Percentiles rank a stretch among this genome's conserved stretches.
Conservation (phyloP, 2,329 filamentous ascomycete genomes). For the Knoxdaviesia capensis region DNA sequence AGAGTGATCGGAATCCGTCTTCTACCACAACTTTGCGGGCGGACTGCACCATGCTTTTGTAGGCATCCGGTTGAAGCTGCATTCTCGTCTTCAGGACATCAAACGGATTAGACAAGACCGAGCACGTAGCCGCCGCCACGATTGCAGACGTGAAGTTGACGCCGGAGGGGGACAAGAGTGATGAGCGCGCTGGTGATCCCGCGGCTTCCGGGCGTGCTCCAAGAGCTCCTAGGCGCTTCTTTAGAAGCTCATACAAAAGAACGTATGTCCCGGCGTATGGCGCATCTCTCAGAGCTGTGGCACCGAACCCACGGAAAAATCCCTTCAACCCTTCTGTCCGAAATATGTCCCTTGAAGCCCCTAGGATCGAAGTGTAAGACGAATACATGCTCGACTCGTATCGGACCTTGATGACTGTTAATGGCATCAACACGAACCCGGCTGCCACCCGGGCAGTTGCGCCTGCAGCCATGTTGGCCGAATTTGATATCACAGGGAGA, state of each 20-base stretch:
- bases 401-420: conserved; percentile 90
- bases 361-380: conserved; percentile 52
- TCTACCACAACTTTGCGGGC: conserved; percentile 58
- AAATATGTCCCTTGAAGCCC: conserved; percentile 57
- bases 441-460: conserved; percentile 69
- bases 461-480: conserved; percentile 69
- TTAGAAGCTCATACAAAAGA: conserved; percentile 75
- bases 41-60: conserved; percentile 66
- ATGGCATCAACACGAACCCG: conserved; percentile 82
- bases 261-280: conserved; percentile 93
- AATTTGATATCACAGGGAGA: conserved; percentile 64
- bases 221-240: conserved; percentile 32
- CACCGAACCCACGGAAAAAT: conserved; percentile 87
- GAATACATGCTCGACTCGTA: conserved; percentile 79
- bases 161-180: conserved; percentile 2
- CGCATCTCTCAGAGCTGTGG: conserved; percentile 83
- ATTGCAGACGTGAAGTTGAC: conserved; percentile 79
- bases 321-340: conserved; percentile 54
- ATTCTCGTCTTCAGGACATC: conserved; percentile 91
- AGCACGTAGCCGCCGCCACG: conserved; percentile 63
- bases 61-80: conserved; percentile 68
- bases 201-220: conserved; percentile 1
- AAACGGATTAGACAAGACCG: conserved; percentile 84
- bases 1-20: conserved; percentile 62
- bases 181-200: too few species aligned